Evolutionary conservation across 1,284 basidiomycete species (phyloP).

Genomic region (Fistulinella staudtii): DNA sequence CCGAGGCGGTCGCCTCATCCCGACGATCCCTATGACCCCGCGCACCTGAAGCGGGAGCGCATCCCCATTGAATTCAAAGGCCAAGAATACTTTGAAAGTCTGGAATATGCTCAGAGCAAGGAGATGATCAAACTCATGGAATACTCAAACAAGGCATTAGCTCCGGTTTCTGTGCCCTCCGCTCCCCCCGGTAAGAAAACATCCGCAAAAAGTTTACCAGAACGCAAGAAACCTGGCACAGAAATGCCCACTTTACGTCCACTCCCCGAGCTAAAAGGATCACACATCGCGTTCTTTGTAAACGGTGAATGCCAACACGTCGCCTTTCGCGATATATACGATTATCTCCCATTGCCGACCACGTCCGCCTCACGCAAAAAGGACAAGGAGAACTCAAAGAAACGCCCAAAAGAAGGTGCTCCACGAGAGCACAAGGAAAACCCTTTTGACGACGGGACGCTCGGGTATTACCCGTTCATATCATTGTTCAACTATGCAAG

Average conservation of each 20-base stretch:
- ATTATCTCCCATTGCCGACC: slow-evolving; percentile 83
- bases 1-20: slow-evolving; percentile 51
- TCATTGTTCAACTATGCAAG: slow-evolving; percentile 91
- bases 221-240: slow-evolving; percentile 31
- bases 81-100: slow-evolving; percentile 94
- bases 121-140: slow-evolving; percentile 92
- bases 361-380: slow-evolving; percentile 53
- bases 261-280: slow-evolving; percentile 69
- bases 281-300: slow-evolving; percentile 86
- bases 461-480: slow-evolving; percentile 95
- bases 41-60: slow-evolving; percentile 77
- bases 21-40: slow-evolving; percentile 67
- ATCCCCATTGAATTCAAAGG: slow-evolving; percentile 93
- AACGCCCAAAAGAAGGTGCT: slow-evolving; percentile 58
- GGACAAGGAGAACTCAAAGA: slow-evolving; percentile 47
- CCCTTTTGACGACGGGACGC: slow-evolving; percentile 87
- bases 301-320: slow-evolving; percentile 86
- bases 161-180: slow-evolving; percentile 55
- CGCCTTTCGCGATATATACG: slow-evolving; percentile 88
- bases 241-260: slow-evolving; percentile 48
- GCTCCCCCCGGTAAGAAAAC: slow-evolving; percentile 55
- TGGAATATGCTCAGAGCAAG: slow-evolving; percentile 88
- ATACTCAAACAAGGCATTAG: slow-evolving; percentile 54
- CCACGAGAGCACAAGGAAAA: slow-evolving; percentile 76
- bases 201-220: slow-evolving; percentile 63